Evolutionary conservation across 805 yeast genomes (phyloP), one percentile per base, ranked within the genome.

Genomic region (Schwanniomyces yamadae): DNA sequence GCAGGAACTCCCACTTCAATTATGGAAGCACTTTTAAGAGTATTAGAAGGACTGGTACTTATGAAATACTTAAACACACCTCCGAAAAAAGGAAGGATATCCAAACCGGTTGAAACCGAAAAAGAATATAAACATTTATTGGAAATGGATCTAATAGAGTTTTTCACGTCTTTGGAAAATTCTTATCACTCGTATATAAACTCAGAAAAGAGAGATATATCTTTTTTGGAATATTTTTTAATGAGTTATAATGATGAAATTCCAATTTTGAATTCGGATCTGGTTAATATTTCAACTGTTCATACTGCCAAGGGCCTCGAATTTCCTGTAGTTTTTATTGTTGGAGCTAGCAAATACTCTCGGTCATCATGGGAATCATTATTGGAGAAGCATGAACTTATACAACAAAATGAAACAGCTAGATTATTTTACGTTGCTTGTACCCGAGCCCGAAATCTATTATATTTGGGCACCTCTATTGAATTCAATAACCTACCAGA

Each of bases 291-390:
- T 1, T 78, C 88, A 0, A 84, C 91, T 0, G 74, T 84, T 2
- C 91, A 84, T 54, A 69, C 85, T 0, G 78, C 90, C 1, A 84
- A 84, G 46, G 91, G 93, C 0, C 54, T 82, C 4, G 89, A 84
- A 42, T 82, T 78, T 46, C 88, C 89, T 0, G 65, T 82, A 9
- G 87, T 81, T 1, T 82, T 83, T 54, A 46, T 82, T 4, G 35
- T 47, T 4, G 57, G 56, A 2, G 21, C 26, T 11, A 14, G 28
- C 7, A n/a, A 17, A 16, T 14, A 36, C 37, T 17, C 10, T 23
- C 4, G 42, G 31, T 19, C 45, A 34, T 24, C 29, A 9, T 51
- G 50, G 53, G 46, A 44, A 22, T 27, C 47, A 1, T 27, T 52
- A 15, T 20, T 48, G 6, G 26, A 22, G 1, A 37, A 40, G 4